phyloP scores from a whole-genome alignment of 345 rosid genomes.

The Gossypium raimondii region DNA sequence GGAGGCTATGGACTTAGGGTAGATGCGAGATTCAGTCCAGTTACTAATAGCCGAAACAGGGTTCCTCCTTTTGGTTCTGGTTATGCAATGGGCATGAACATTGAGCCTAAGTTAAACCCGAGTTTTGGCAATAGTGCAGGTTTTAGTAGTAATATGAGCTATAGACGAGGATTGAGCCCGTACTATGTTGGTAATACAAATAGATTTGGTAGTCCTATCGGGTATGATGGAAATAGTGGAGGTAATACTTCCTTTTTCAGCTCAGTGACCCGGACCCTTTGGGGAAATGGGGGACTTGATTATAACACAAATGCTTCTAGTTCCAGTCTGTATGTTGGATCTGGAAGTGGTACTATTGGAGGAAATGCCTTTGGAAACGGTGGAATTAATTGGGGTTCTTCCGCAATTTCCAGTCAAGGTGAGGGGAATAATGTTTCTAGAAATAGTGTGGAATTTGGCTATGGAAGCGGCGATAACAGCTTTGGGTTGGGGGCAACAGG shows the following conservation, averaged over 20 bases:
- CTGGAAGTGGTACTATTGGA: background rate
- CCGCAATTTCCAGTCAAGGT: background rate
- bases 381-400: background rate
- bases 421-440: background rate
- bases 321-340: background rate
- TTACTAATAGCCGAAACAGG: background rate
- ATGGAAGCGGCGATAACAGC: background rate
- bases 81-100: background rate
- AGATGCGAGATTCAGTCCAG: background rate
- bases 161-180: background rate
- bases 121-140: background rate
- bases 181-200: background rate
- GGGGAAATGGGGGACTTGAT: background rate
- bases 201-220: background rate
- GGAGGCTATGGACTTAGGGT: background rate
- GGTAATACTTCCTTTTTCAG: slow-evolving; percentile 7
- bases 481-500: background rate
- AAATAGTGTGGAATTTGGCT: background rate
- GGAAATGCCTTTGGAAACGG: background rate
- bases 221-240: background rate
- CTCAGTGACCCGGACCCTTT: slow-evolving; percentile 1
- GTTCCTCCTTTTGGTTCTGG: background rate
- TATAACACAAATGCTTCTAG: background rate
- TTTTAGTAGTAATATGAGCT: background rate
- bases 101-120: background rate